A percentile compares a stretch with the other conserved stretches of the same genome.
Conservation (phyloP, 1,284 basidiomycete species). For the Heterobasidion annosum region DNA sequence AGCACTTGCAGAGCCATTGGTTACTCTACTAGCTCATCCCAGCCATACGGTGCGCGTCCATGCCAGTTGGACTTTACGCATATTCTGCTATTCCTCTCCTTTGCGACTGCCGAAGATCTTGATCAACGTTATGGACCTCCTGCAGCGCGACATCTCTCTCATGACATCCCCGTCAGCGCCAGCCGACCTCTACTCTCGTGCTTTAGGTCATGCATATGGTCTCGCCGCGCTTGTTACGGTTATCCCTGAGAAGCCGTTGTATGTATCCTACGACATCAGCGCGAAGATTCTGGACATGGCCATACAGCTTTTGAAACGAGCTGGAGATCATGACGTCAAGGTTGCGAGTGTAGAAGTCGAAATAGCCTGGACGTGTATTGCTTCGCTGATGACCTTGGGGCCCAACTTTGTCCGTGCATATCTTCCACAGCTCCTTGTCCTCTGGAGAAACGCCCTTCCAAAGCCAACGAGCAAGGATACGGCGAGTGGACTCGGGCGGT, state of each 20-base stretch:
- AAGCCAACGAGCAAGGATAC: constrained; percentile 89
- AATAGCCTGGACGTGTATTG: constrained; percentile 91
- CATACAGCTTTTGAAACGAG: constrained; percentile 82
- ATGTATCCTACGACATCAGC: constrained; percentile 90
- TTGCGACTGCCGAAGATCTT: constrained; percentile 76
- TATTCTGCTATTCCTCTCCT: constrained; percentile 87
- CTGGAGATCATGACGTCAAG: constrained; percentile 84
- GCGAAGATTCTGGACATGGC: constrained; percentile 90
- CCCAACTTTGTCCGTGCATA: constrained; percentile 91
- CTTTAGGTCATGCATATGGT: constrained; percentile 85
- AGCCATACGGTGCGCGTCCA: constrained; percentile 81
- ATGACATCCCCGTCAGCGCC: constrained; percentile 64
- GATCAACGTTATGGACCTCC: constrained; percentile 63
- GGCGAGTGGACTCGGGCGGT: constrained; percentile 48
- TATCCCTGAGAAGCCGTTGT: constrained; percentile 83
- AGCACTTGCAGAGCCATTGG: constrained; percentile 77
- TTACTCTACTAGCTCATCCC: constrained; percentile 82
- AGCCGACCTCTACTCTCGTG: constrained; percentile 62
- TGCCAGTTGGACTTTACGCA: constrained; percentile 81
- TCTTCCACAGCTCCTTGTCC: constrained; percentile 84
- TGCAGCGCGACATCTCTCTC: constrained; percentile 77
- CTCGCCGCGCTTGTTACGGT: constrained; percentile 83
- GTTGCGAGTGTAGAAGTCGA: constrained; percentile 84
- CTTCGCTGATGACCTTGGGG: constrained; percentile 87
- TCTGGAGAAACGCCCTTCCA: constrained; percentile 96